Evolutionary conservation across 2,329 filamentous ascomycete genomes (phyloP).

Genomic region (Pseudogymnoascus destructans): DNA sequence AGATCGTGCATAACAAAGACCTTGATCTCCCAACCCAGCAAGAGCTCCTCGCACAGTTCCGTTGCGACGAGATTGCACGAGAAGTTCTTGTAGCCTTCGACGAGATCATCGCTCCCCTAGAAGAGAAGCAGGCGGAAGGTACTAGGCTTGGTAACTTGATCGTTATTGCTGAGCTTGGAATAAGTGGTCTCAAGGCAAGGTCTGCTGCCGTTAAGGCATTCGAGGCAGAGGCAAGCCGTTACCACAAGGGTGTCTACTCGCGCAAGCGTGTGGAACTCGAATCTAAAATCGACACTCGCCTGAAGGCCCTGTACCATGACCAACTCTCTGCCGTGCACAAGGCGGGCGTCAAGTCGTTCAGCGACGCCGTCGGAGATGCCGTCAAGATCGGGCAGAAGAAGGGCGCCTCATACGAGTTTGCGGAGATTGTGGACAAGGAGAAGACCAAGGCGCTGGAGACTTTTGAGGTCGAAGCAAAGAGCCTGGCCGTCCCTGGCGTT

Average conservation of each 20-base stretch:
- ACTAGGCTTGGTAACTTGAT: conserved; percentile 57
- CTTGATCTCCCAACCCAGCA: conserved; percentile 93
- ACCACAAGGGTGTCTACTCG: conserved; percentile 90
- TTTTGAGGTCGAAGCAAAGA: conserved; percentile 65
- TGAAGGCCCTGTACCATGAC: conserved; percentile 80
- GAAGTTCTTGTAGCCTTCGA: conserved; percentile 82
- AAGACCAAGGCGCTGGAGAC: conserved; percentile 61
- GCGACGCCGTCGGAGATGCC: conserved; percentile 69
- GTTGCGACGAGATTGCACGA: conserved; percentile 89
- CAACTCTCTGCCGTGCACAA: conserved; percentile 85
- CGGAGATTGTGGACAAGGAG: conserved; percentile 76
- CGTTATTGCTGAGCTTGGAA: conserved; percentile 63
- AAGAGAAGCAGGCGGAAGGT: conserved; percentile 70
- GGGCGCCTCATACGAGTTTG: conserved; percentile 83
- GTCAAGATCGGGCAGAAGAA: conserved; percentile 92
- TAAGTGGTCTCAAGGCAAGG: conserved; percentile 58
- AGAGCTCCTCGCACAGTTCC: conserved; percentile 89
- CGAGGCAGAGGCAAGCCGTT: conserved; percentile 78
- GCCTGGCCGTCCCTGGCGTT: conserved; percentile 64
- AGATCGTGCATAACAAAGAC: conserved; percentile 98
- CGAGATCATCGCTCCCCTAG: conserved; percentile 64
- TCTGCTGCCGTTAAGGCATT: conserved; percentile 68
- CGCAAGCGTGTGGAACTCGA: conserved; percentile 78
- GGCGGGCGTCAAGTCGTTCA: conserved; percentile 69
- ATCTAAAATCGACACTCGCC: conserved; percentile 70